These are phyloP conservation scores for Fusarium bactridioides DNA, from an alignment of 2,329 filamentous ascomycete species.

Conservation along the genomic window DNA sequence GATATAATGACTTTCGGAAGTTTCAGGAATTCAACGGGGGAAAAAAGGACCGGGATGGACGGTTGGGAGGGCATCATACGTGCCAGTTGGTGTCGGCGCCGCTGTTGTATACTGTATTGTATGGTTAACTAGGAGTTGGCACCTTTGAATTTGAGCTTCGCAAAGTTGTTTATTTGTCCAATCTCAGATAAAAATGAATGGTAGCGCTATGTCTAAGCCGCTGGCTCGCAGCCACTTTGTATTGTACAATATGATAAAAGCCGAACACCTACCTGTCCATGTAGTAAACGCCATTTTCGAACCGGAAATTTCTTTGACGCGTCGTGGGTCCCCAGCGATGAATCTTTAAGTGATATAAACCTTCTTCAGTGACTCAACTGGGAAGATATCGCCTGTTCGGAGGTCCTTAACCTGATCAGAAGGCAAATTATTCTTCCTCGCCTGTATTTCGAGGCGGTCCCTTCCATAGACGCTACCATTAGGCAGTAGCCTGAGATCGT, in stretches of 20 bases:
- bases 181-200: background rate
- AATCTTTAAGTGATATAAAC: slow-evolving; percentile 80
- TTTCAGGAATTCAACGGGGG: slow-evolving; percentile 16
- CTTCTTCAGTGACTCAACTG: slow-evolving; percentile 74
- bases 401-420: slow-evolving; percentile 78
- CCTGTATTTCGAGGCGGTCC: slow-evolving; percentile 76
- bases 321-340: background rate
- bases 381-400: slow-evolving; percentile 74
- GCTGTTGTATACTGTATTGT: slow-evolving; percentile 38
- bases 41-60: slow-evolving; percentile 3
- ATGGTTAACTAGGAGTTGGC: slow-evolving; percentile 33
- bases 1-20: slow-evolving; percentile 8
- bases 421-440: slow-evolving; percentile 78
- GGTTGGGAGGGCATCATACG: slow-evolving; percentile 8
- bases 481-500: slow-evolving; percentile 84
- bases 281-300: background rate
- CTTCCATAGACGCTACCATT: slow-evolving; percentile 87
- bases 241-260: background rate
- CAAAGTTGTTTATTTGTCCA: background rate
- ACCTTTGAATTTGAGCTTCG: slow-evolving; percentile 26
- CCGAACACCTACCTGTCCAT: background rate
- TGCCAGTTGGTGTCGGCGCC: slow-evolving; percentile 31
- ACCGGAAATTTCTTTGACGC: background rate
- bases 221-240: background rate
- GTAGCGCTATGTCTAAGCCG: background rate